phyloP scores from a whole-genome alignment of 2,329 filamentous ascomycete genomes.

The Saccharata proteae region DNA sequence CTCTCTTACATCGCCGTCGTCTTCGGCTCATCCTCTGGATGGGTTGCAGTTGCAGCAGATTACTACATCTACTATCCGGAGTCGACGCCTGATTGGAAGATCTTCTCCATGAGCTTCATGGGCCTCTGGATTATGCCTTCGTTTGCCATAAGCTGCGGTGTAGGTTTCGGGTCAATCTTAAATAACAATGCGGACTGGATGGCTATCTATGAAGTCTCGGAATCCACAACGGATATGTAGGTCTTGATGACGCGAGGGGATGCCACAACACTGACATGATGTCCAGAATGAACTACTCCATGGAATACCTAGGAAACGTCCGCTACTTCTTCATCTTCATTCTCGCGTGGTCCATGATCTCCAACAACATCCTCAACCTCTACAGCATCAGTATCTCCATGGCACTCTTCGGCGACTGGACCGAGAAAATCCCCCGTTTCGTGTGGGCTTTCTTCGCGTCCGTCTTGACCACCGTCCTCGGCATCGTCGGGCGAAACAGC shows the following conservation, averaged over 20 bases:
- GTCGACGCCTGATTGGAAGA: conserved; percentile 36
- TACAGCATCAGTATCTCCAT: conserved; percentile 57
- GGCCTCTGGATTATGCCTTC: conserved; percentile 48
- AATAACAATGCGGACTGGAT: conserved; percentile 40
- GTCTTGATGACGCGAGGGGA: conserved; percentile 45
- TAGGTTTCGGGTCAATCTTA: conserved; percentile 50
- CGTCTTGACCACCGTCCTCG: conserved; percentile 57
- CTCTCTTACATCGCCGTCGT: conserved; percentile 60
- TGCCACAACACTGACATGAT: too few relatives aligned
- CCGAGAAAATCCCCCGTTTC: conserved; percentile 47
- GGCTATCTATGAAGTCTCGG: conserved; percentile 44
- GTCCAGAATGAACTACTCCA: too few relatives aligned
- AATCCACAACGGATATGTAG: conserved; percentile 53
- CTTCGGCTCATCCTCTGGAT: too few relatives aligned
- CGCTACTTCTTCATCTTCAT: conserved; percentile 56
- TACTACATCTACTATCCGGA: conserved; percentile 56
- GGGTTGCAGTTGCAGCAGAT: conserved; percentile 53
- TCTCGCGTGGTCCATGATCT: conserved; percentile 50
- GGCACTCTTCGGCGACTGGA: conserved; percentile 50
- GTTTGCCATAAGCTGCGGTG: conserved; percentile 49
- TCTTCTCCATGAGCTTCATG: conserved; percentile 45
- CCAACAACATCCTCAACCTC: conserved; percentile 53
- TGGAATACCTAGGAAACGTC: conserved; percentile 50
- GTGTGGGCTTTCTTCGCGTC: conserved; percentile 57
- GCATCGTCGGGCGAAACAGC: conserved; percentile 58